Percentiles rank a stretch among this genome's conserved stretches.
phyloP scores from a whole-genome alignment of 2,329 filamentous ascomycete genomes.

The Seiridium cupressi region DNA sequence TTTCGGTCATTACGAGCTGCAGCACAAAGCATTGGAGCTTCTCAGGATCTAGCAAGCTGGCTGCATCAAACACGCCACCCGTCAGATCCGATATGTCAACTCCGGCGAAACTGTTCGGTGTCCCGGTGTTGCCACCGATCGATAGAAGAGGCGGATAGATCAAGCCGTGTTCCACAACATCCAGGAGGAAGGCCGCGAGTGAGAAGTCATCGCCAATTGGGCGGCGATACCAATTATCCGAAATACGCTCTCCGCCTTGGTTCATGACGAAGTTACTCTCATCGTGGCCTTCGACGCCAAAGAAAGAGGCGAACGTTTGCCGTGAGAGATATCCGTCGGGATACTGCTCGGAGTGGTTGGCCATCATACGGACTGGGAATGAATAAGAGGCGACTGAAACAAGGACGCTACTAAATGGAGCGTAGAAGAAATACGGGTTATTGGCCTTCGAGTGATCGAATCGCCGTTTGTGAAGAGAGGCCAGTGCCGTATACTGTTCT shows the following conservation, averaged over 20 bases:
- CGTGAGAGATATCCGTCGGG: not conserved
- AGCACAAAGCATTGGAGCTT: slow-evolving; percentile 31
- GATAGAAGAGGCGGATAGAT: slow-evolving; percentile 18
- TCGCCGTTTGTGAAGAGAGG: not conserved
- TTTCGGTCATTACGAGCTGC: not conserved
- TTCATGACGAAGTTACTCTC: not conserved
- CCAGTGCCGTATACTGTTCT: not conserved
- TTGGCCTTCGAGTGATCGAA: slow-evolving; percentile 17
- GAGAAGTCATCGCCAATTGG: slow-evolving; percentile 21
- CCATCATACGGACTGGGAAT: slow-evolving; percentile 37
- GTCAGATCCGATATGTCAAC: slow-evolving; percentile 23
- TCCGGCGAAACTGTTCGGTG: slow-evolving; percentile 21
- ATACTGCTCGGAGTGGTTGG: slow-evolving; percentile 35
- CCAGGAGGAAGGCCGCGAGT: slow-evolving; percentile 21
- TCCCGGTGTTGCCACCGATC: slow-evolving; percentile 27
- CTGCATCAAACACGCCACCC: slow-evolving; percentile 20
- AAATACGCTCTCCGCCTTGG: slow-evolving; percentile 32
- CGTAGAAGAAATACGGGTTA: slow-evolving; percentile 53
- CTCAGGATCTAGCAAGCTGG: slow-evolving; percentile 24
- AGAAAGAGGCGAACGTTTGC: not conserved
- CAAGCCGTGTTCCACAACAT: slow-evolving; percentile 17
- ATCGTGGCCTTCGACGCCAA: not conserved
- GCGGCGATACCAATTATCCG: slow-evolving; percentile 35
- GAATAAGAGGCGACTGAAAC: slow-evolving; percentile 48
- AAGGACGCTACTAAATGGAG: slow-evolving; percentile 46